These are phyloP conservation scores for Styphnolobium japonicum DNA, from an alignment of 306 rosid genomes.

Conservation along the genomic window DNA sequence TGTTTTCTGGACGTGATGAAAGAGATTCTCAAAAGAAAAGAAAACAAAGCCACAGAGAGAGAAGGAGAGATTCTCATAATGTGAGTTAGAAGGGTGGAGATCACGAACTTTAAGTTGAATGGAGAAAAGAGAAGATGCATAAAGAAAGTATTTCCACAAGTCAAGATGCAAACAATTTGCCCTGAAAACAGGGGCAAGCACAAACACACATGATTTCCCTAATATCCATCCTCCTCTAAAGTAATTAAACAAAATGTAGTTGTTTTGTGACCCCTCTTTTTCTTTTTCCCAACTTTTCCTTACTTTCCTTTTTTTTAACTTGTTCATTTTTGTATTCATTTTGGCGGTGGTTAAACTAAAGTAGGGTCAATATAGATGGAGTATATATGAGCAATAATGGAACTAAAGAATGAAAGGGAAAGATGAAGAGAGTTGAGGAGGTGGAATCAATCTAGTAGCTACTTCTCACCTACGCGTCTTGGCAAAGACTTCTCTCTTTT, in stretches of 20 bases:
- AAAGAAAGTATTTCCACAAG: conserved; percentile 45
- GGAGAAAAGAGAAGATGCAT: conserved; percentile 6
- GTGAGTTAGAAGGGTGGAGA: conserved; percentile 41
- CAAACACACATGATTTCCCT: conserved; percentile 56
- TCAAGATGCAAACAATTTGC: conserved; percentile 57
- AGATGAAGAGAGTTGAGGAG: conserved; percentile 34
- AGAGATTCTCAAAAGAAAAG: conserved; percentile 64
- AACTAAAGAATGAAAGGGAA: conserved; percentile 45
- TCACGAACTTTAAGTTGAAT: conserved; percentile 59
- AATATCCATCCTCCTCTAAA: conserved; percentile 14
- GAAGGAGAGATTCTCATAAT: conserved; percentile 41
- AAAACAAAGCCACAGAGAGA: conserved; percentile 28
- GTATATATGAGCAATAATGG: conserved; percentile 57
- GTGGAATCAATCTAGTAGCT: conserved; percentile 52
- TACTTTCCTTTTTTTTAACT: conserved; percentile 16
- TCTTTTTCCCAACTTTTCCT: conserved; percentile 29
- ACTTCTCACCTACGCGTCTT: conserved; percentile 51
- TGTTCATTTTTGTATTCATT: conserved; percentile 41
- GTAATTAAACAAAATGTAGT: conserved; percentile 23
- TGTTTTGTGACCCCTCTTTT: conserved; percentile 17
- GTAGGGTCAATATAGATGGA: conserved; percentile 49
- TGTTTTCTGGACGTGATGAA: conserved; percentile 64
- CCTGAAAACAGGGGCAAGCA: conserved; percentile 59
- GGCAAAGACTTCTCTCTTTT: conserved; percentile 13
- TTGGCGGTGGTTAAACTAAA: conserved; percentile 50